Evolutionary conservation across 768 basidiomycete species (phyloP).

Genomic region (Pisolithus microcarpus): DNA sequence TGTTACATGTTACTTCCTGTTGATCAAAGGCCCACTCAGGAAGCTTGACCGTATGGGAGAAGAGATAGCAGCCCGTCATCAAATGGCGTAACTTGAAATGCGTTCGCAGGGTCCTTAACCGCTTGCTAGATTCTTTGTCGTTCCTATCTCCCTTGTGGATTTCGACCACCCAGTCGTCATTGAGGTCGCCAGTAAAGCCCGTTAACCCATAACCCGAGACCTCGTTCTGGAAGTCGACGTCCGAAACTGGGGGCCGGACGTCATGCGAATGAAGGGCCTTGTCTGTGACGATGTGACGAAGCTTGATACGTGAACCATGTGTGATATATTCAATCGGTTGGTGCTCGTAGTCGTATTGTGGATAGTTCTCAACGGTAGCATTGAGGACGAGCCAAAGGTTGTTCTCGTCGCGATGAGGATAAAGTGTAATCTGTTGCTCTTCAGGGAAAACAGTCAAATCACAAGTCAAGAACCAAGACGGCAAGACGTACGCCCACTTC

Average conservation of each 20-base stretch:
- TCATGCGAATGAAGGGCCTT: conserved; percentile 95
- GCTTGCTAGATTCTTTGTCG: conserved; percentile 60
- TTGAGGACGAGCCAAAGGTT: conserved; percentile 88
- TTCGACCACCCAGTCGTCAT: conserved; percentile 91
- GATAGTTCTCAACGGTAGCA: conserved; percentile 43
- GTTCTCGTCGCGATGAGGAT: conserved; percentile 96
- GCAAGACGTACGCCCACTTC: conserved; percentile 70
- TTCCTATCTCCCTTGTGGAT: conserved; percentile 61
- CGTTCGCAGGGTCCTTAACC: conserved; percentile 74
- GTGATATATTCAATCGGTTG: conserved; percentile 57
- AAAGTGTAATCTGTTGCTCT: conserved; percentile 99
- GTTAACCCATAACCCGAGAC: conserved; percentile 90
- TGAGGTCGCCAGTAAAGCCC: conserved; percentile 80
- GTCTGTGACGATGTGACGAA: conserved; percentile 73
- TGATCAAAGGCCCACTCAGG: conserved; percentile 98
- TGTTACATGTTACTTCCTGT: conserved; percentile 99
- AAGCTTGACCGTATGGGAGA: conserved; percentile 96
- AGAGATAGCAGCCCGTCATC: conserved; percentile 90
- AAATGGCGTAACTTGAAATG: conserved; percentile 78
- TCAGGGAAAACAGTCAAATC: conserved; percentile 1
- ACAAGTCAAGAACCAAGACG: background rate
- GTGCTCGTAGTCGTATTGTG: conserved; percentile 42
- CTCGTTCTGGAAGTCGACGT: conserved; percentile 99
- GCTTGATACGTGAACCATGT: conserved; percentile 63
- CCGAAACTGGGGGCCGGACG: conserved; percentile 86